Conservation (phyloP, 345 rosid genomes). For the Turnera subulata region DNA sequence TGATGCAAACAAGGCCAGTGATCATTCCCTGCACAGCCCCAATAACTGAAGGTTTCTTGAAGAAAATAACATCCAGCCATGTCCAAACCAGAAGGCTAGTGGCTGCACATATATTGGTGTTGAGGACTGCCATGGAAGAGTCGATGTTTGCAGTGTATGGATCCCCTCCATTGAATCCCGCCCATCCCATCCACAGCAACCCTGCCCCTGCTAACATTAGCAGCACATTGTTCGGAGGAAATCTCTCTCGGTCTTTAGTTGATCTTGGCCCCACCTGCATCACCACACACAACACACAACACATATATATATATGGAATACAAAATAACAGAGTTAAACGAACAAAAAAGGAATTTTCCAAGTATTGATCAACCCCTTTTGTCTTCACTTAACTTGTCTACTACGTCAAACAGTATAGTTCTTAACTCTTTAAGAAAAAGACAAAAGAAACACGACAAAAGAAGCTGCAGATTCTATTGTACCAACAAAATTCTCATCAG, state of each 20-base stretch:
- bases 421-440: no score
- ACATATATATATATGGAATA: no score
- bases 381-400: no score
- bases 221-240: constrained; percentile 42
- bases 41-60: constrained; percentile 47
- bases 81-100: constrained; percentile 54
- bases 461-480: no score
- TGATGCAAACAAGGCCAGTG: constrained; percentile 51
- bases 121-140: constrained; percentile 48
- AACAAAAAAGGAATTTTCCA: no score
- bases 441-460: no score
- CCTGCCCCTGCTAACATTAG: constrained; percentile 45
- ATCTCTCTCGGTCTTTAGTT: constrained; percentile 39
- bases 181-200: constrained; percentile 56
- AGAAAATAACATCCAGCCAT: constrained; percentile 51
- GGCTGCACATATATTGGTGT: constrained; percentile 51
- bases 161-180: constrained; percentile 55
- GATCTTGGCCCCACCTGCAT: constrained; percentile 50
- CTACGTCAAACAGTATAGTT: no score
- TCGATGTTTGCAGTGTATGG: constrained; percentile 41
- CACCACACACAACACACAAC: no score
- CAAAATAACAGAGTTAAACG: no score
- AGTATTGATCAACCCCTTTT: no score
- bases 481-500: no score
- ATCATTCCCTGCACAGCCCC: constrained; percentile 61